Conservation (phyloP, 2,329 filamentous ascomycete genomes). For the Escovopsis weberi region DNA sequence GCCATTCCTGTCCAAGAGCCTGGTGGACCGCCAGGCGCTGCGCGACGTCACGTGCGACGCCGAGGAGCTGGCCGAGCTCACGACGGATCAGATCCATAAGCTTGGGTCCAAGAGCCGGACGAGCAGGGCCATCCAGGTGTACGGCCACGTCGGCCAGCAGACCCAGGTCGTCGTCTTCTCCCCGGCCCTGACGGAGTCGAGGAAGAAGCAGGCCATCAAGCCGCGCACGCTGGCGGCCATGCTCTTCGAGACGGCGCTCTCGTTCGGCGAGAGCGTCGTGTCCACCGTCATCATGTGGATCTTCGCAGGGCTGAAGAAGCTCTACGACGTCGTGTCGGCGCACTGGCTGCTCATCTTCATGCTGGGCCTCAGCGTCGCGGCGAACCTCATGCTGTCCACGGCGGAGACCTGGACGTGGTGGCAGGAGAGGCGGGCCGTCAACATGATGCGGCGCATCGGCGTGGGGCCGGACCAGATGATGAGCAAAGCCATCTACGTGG, state of each 20-base stretch:
- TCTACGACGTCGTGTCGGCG: conserved; percentile 55
- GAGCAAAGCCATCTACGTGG: conserved; percentile 73
- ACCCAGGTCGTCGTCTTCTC: conserved; percentile 48
- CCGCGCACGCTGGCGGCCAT: conserved; percentile 51
- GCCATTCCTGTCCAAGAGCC: conserved; percentile 43
- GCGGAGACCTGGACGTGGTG: conserved; percentile 68
- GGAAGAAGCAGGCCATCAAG: conserved; percentile 44
- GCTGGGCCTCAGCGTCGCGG: conserved; percentile 51
- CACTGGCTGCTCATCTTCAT: conserved; percentile 60
- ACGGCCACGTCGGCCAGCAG: conserved; percentile 58
- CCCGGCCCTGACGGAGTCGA: conserved; percentile 30
- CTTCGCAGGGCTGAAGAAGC: conserved; percentile 47
- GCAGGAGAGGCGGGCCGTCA: conserved; percentile 64
- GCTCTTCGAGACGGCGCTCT: conserved; percentile 57
- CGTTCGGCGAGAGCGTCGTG: conserved; percentile 58
- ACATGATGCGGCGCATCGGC: conserved; percentile 70
- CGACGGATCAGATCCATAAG: conserved; percentile 62
- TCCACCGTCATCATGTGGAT: conserved; percentile 67
- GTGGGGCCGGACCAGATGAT: conserved; percentile 66
- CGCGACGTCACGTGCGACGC: conserved; percentile 61
- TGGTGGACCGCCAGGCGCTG: conserved; percentile 57
- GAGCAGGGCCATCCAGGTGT: conserved; percentile 65
- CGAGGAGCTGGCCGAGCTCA: conserved; percentile 59
- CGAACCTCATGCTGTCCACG: conserved; percentile 63
- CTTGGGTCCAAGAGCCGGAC: conserved; percentile 61